Evolutionary conservation across 2,329 filamentous ascomycete genomes (phyloP).

Genomic region (Curvularia verruculosa): DNA sequence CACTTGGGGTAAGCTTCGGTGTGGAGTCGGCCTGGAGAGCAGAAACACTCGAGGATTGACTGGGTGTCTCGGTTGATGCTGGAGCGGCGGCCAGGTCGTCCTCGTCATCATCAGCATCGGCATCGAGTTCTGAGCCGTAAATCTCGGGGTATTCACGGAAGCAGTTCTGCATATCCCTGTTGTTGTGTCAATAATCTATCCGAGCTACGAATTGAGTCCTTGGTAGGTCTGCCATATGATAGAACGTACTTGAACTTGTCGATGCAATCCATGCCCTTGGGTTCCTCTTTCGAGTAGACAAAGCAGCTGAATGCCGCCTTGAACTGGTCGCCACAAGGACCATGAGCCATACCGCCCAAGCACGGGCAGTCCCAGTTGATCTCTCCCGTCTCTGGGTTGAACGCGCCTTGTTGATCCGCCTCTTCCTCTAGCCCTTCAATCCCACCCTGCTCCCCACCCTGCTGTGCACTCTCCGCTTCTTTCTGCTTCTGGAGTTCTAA

Average conservation of each 20-base stretch:
- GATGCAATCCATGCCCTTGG: conserved; percentile 97
- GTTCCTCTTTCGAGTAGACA: conserved; percentile 91
- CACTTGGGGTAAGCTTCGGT: conserved; percentile 10
- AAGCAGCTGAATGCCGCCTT: conserved; percentile 97
- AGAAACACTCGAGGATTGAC: conserved; percentile 3
- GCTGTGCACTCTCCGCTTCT: conserved; percentile 22
- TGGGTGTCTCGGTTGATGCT: conserved; percentile 11
- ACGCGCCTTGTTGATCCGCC: conserved; percentile 85
- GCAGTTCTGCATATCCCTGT: conserved; percentile 94
- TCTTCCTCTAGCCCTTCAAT: conserved; percentile 75
- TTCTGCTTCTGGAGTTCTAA: conserved; percentile 37
- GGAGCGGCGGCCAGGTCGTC: conserved; percentile 42
- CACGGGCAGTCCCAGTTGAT: conserved; percentile 99
- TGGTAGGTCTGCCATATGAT: not conserved
- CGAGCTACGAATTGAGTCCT: too few species aligned
- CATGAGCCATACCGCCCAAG: conserved; percentile 94
- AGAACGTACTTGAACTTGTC: conserved; percentile 89
- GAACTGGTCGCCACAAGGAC: conserved; percentile 95
- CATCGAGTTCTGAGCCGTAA: conserved; percentile 85
- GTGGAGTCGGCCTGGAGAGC: not conserved
- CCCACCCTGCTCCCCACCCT: conserved; percentile 36
- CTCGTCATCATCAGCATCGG: conserved; percentile 74
- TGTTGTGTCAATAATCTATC: conserved; percentile 10
- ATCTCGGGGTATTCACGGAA: conserved; percentile 92
- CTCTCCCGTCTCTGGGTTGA: conserved; percentile 97